Conservation (phyloP, 371 early-diverging fungal genomes). For the Syncephalastrum monosporum region DNA sequence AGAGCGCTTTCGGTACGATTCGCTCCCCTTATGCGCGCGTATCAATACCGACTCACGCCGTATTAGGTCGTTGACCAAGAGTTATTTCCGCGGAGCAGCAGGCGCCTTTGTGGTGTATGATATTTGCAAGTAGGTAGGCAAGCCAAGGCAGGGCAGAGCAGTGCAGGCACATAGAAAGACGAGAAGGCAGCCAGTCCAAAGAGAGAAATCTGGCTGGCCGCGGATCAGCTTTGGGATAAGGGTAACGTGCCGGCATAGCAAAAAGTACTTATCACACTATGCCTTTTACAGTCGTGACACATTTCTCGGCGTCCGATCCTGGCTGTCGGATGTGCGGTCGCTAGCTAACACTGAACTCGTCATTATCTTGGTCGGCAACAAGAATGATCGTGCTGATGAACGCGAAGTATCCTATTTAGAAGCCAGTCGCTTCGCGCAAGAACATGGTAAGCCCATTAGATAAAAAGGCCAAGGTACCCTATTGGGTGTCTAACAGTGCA, state of each 20-base stretch:
- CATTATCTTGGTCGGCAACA: constrained; percentile 74
- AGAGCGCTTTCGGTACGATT: too few relatives aligned
- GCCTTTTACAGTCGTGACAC: constrained; percentile 48
- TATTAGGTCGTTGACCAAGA: constrained; percentile 76
- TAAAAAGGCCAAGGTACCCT: too few relatives aligned
- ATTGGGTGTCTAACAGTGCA: too few relatives aligned
- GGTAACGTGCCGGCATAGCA: background rate
- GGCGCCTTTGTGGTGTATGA: constrained; percentile 71
- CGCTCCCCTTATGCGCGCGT: too few relatives aligned
- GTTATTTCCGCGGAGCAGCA: constrained; percentile 70
- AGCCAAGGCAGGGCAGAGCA: background rate
- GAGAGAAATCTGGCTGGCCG: background rate
- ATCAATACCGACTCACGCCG: too few relatives aligned
- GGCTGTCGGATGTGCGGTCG: constrained; percentile 66
- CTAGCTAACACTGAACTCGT: constrained; percentile 67
- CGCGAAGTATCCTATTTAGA: constrained; percentile 65
- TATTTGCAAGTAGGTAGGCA: constrained; percentile 58
- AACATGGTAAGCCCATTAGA: constrained; percentile 44
- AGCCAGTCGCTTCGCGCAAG: constrained; percentile 70
- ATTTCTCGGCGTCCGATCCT: constrained; percentile 55
- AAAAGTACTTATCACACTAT: background rate
- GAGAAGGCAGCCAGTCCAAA: too few relatives aligned
- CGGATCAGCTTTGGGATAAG: background rate
- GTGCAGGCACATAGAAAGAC: too few relatives aligned
- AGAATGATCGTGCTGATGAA: constrained; percentile 59